phyloP scores from a whole-genome alignment of 768 basidiomycete genomes.

The Chalciporus piperatus region DNA sequence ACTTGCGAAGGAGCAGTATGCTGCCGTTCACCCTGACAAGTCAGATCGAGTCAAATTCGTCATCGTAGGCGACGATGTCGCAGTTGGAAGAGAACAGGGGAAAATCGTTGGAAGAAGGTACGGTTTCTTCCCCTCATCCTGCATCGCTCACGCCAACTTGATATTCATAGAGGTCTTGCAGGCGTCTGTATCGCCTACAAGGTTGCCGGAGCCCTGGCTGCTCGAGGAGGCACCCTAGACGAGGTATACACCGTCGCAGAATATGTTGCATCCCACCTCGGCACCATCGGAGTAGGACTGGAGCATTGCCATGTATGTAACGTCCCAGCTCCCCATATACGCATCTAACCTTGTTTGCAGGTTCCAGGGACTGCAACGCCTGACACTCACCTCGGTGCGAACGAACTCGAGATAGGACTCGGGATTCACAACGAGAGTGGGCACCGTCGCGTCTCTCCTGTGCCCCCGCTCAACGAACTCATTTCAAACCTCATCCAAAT shows the following conservation, averaged over 20 bases:
- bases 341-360: constrained; percentile 31
- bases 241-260: constrained; percentile 66
- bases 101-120: constrained; percentile 79
- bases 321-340: background rate
- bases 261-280: constrained; percentile 63
- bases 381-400: constrained; percentile 50
- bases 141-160: background rate
- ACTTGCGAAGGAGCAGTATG: constrained; percentile 81
- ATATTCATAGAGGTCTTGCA: constrained; percentile 62
- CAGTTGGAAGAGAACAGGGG: constrained; percentile 78
- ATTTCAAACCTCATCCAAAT: constrained; percentile 68
- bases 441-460: constrained; percentile 60
- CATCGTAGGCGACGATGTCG: constrained; percentile 87
- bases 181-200: constrained; percentile 87
- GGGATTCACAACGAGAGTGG: constrained; percentile 93
- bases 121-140: constrained; percentile 13
- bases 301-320: constrained; percentile 79
- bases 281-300: constrained; percentile 81
- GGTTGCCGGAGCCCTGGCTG: constrained; percentile 80
- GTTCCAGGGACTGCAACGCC: constrained; percentile 73
- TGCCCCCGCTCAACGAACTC: constrained; percentile 69
- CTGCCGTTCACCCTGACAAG: constrained; percentile 64
- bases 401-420: constrained; percentile 86
- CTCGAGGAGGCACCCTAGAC: constrained; percentile 62
- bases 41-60: constrained; percentile 70